Base-by-base conservation (phyloP, 2,329 filamentous ascomycete species). In the Ceratocystis diversiconidia region DNA sequence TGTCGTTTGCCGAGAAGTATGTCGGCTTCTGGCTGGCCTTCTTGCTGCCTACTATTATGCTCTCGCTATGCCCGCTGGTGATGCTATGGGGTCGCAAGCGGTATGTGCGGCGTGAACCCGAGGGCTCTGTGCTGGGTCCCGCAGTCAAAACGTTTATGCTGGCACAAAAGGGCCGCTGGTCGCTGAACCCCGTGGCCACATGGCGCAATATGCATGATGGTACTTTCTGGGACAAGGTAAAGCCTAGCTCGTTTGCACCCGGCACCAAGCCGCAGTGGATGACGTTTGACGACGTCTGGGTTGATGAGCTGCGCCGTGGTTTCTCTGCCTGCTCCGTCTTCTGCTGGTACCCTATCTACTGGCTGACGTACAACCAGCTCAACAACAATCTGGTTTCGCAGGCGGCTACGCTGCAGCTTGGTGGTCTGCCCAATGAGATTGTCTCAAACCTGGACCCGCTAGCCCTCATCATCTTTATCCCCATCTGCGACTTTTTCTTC, bases 211-310 rank as follows among this genome's bases (percentile, higher is more conserved):
- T 86, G 70, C 79, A 82, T 68, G 76, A 78, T 63, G 77, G 78
- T 5, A 77, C 78, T 28, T 78, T 89, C 74, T 91, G 87, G 85
- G 82, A 89, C 46, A 76, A 76, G 7, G 84, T 86, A 67, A 89
- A 89, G 77, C 88, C 87, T 0, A 87, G 82, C 69, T 75, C 76
- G n/a, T 80, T 88, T 48, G 77, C 78, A 25, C 76, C 79, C 52
- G 75, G 75, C 22, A 74, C 75, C 61, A 83, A 82, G 46, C 87
- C 85, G 0, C 69, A 70, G 0, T 90, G 86, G 86, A 91, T 91
- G 85, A 87, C 82, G 1, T 90, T 90, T 70, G 87, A 91, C 69
- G 88, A 92, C 69, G 82, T 82, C 22, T 92, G 87, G 87, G 87
- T 92, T 46, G 87, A 89, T 71, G 86, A 90, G 72, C 80, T 90